Evolutionary conservation across 2,329 filamentous ascomycete species (phyloP).

Genomic region (Dichotomopilus funicola): DNA sequence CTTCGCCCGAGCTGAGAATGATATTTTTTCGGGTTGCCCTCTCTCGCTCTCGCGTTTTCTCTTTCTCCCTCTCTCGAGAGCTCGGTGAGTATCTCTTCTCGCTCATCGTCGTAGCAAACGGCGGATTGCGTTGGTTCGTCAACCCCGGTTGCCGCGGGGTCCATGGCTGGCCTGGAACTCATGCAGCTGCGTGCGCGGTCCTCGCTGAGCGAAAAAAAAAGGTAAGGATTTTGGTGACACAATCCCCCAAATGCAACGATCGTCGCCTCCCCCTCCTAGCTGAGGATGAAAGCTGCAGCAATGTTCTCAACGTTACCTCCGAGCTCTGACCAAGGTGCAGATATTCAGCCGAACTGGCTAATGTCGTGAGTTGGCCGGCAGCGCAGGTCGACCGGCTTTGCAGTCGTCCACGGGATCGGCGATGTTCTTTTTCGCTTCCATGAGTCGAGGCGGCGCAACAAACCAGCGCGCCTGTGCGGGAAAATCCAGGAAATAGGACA

Average conservation of each 20-base stretch:
- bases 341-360: slow-evolving; percentile 25
- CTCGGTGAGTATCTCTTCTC: background rate
- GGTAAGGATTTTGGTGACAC: background rate
- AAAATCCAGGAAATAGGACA: no score
- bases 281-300: background rate
- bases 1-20: no score
- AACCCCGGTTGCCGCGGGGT: no score
- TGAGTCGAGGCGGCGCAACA: no score
- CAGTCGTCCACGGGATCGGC: slow-evolving; percentile 2
- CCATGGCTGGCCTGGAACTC: background rate
- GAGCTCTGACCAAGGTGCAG: background rate
- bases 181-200: background rate
- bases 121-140: no score
- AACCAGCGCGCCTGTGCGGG: no score
- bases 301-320: slow-evolving; percentile 7
- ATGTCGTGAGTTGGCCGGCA: slow-evolving; percentile 5
- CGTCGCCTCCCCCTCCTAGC: background rate
- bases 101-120: background rate
- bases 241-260: background rate
- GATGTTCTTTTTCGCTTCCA: no score
- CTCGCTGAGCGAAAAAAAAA: background rate
- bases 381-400: background rate
- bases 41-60: no score
- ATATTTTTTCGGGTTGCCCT: no score
- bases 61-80: no score